phyloP scores from a whole-genome alignment of 2,329 filamentous ascomycete genomes.

The Colletotrichum camelliae region DNA sequence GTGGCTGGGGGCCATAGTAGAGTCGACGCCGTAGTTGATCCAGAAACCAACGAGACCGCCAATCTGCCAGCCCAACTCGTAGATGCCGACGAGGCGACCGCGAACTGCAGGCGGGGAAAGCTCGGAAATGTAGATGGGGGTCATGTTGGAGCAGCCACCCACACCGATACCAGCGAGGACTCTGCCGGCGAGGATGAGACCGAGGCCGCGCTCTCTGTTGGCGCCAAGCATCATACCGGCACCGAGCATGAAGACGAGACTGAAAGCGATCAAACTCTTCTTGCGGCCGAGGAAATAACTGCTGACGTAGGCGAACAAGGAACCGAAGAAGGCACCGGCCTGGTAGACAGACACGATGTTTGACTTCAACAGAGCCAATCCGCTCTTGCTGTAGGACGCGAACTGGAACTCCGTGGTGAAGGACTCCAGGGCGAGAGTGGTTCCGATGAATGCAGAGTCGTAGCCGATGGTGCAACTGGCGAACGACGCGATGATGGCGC shows the following conservation, averaged over 20 bases:
- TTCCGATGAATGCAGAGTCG: slow-evolving; percentile 81
- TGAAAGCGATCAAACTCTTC: slow-evolving; percentile 66
- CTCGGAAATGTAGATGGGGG: slow-evolving; percentile 67
- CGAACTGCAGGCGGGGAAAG: slow-evolving; percentile 66
- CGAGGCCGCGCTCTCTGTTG: slow-evolving; percentile 66
- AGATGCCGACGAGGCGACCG: slow-evolving; percentile 69
- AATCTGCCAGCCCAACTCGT: slow-evolving; percentile 70
- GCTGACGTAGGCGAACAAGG: slow-evolving; percentile 70
- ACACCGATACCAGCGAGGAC: slow-evolving; percentile 69
- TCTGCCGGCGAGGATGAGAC: slow-evolving; percentile 65
- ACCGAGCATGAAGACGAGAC: slow-evolving; percentile 70
- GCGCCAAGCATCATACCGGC: slow-evolving; percentile 76
- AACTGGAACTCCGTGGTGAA: slow-evolving; percentile 75
- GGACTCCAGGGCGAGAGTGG: slow-evolving; percentile 72
- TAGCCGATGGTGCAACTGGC: slow-evolving; percentile 64
- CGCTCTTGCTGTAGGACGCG: slow-evolving; percentile 45
- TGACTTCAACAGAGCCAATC: slow-evolving; percentile 67
- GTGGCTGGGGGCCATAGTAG: slow-evolving; percentile 49
- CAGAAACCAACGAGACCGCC: slow-evolving; percentile 66
- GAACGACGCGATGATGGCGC: slow-evolving; percentile 59
- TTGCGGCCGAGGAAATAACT: slow-evolving; percentile 73
- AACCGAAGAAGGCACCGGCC: slow-evolving; percentile 83
- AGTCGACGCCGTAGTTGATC: slow-evolving; percentile 69
- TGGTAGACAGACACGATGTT: slow-evolving; percentile 86
- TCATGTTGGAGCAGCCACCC: slow-evolving; percentile 67